These are phyloP conservation scores for Plasmodium billcollinsi DNA, from an alignment of 169 alveolate genomes.

Conservation along the genomic window DNA sequence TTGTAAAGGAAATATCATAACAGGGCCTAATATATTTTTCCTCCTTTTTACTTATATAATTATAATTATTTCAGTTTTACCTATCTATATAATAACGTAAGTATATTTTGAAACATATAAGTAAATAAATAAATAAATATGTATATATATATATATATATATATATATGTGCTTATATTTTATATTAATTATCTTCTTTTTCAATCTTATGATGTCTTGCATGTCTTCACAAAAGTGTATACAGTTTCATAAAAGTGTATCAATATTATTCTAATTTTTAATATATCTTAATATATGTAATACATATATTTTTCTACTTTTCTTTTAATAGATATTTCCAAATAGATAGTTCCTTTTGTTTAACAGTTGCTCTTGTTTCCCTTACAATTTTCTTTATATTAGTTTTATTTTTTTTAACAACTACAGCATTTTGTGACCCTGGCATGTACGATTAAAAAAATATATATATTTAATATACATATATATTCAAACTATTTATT, in stretches of 20 bases:
- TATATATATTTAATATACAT: background rate
- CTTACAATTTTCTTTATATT: slow-evolving; percentile 41
- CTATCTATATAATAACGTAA: slow-evolving; percentile 72
- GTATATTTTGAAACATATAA: background rate
- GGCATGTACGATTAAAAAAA: slow-evolving; percentile 42
- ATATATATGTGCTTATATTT: background rate
- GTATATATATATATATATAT: background rate
- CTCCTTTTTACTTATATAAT: slow-evolving; percentile 68
- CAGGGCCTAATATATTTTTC: slow-evolving; percentile 76
- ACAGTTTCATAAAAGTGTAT: no score
- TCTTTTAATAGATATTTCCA: slow-evolving; percentile 42
- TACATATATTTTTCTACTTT: no score
- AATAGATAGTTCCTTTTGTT: slow-evolving; percentile 23
- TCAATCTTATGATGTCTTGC: background rate
- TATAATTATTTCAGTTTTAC: slow-evolving; percentile 64
- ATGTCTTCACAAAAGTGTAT: no score
- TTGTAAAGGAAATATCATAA: slow-evolving; percentile 69
- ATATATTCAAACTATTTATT: background rate
- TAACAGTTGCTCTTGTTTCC: background rate
- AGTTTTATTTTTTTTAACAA: slow-evolving; percentile 63
- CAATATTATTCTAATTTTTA: no score
- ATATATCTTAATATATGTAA: no score
- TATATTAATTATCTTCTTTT: background rate
- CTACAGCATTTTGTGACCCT: slow-evolving; percentile 76
- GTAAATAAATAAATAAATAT: background rate